Percentiles rank a stretch among this genome's conserved stretches.
Evolutionary conservation across 192 early-diverging fungal genomes (phyloP).

Genomic region (Coemansia sp.): DNA sequence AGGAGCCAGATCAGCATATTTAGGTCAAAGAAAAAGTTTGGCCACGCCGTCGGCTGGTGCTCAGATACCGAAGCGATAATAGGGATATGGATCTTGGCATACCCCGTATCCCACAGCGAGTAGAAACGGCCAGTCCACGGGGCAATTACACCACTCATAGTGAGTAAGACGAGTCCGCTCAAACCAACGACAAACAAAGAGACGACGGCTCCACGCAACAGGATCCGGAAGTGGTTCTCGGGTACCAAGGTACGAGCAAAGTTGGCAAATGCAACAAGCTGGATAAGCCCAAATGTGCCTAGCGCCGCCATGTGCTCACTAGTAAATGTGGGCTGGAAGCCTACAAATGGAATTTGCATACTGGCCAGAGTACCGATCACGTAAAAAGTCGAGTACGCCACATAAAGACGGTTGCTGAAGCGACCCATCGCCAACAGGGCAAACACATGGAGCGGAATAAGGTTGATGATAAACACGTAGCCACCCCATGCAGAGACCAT

Average conservation of each 20-base stretch:
- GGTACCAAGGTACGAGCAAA: constrained; percentile 78
- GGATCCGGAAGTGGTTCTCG: constrained; percentile 78
- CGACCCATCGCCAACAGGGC: constrained; percentile 94
- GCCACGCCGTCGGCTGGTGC: constrained; percentile 99
- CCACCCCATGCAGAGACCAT: constrained; percentile 99
- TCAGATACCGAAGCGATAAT: constrained; percentile 99
- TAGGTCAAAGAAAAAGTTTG: constrained; percentile 99
- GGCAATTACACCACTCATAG: constrained; percentile 83
- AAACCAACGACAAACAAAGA: constrained; percentile 55
- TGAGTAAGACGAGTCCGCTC: constrained; percentile 70
- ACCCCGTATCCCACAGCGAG: constrained; percentile 99
- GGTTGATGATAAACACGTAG: constrained; percentile 99
- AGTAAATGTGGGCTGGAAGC: constrained; percentile 95
- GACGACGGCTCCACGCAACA: constrained; percentile 71
- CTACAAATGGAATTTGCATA: constrained; percentile 99
- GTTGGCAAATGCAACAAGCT: constrained; percentile 92
- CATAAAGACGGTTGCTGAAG: constrained; percentile 89
- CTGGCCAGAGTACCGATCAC: constrained; percentile 92
- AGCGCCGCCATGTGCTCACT: constrained; percentile 99
- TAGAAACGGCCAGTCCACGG: constrained; percentile 99
- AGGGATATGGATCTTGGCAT: constrained; percentile 98
- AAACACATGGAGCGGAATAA: constrained; percentile 97
- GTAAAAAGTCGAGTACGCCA: constrained; percentile 98
- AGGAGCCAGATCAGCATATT: constrained; percentile 95
- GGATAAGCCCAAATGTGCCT: constrained; percentile 93